Percentiles rank a stretch among this genome's conserved stretches.
phyloP scores from a whole-genome alignment of 371 early-diverging fungal species.

The Capniomyces stellatus region DNA sequence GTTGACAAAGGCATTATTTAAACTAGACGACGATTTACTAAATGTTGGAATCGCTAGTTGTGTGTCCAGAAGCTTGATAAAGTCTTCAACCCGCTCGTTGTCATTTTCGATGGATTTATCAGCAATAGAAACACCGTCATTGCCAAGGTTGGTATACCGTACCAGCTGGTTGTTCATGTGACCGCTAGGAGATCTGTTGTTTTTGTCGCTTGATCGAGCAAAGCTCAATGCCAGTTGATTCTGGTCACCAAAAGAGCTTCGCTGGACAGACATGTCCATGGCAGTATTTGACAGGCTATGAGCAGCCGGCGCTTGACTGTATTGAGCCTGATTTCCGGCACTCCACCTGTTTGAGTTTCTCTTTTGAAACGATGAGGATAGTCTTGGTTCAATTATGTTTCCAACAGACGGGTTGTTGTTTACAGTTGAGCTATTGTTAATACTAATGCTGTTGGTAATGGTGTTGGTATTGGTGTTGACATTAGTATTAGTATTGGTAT shows the following conservation, averaged over 20 bases:
- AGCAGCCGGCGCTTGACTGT: neutral
- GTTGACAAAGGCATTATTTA: neutral
- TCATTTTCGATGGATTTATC: slow-evolving; percentile 5
- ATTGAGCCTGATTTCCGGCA: neutral
- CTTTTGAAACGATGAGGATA: neutral
- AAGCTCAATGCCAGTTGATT: neutral
- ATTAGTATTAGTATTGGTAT: neutral
- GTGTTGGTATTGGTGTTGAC: neutral
- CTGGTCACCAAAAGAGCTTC: neutral
- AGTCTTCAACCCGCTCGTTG: slow-evolving; percentile 8
- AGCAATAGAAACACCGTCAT: neutral
- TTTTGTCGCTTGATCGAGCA: neutral
- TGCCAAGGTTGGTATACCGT: neutral
- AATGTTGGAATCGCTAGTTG: neutral
- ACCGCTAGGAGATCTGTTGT: neutral
- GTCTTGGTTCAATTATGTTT: neutral
- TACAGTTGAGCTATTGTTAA: neutral
- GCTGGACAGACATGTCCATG: neutral
- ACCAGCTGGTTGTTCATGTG: neutral
- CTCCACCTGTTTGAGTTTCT: neutral
- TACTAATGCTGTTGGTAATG: neutral
- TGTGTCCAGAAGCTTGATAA: neutral
- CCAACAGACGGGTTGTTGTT: neutral
- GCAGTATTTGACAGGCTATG: neutral
- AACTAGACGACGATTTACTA: too few relatives aligned